phyloP scores from a whole-genome alignment of 805 yeast genomes.

The Metschnikowia aberdeeniae region DNA sequence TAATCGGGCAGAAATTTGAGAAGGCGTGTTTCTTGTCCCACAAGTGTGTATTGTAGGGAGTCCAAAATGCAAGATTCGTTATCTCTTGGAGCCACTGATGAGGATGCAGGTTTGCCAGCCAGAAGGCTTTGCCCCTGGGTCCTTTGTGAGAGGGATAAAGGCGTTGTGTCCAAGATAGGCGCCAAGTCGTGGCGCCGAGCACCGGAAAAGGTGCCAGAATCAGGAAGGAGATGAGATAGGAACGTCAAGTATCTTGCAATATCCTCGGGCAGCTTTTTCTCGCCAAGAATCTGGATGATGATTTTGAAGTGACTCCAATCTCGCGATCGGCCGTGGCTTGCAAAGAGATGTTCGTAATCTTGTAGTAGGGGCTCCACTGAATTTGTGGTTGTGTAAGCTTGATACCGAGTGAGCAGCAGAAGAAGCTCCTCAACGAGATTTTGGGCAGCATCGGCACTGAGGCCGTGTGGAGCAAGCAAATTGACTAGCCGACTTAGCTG shows the following conservation, averaged over 20 bases:
- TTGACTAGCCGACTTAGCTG: slow-evolving; percentile 34
- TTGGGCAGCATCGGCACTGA: slow-evolving; percentile 32
- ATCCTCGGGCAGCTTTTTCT: slow-evolving; percentile 26
- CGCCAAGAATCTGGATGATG: slow-evolving; percentile 27
- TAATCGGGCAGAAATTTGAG: slow-evolving; percentile 42
- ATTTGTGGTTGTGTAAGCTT: slow-evolving; percentile 9
- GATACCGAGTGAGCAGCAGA: neutral
- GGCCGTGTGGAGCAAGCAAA: slow-evolving; percentile 34
- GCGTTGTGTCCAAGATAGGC: neutral
- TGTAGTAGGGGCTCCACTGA: slow-evolving; percentile 19
- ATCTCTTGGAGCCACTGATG: neutral
- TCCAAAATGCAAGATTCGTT: slow-evolving; percentile 36
- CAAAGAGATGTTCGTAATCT: slow-evolving; percentile 22
- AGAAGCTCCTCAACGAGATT: slow-evolving; percentile 30
- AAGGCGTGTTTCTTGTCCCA: slow-evolving; percentile 60
- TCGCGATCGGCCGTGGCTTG: slow-evolving; percentile 21
- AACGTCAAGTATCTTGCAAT: slow-evolving; percentile 33
- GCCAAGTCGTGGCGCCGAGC: neutral
- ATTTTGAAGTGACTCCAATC: slow-evolving; percentile 35
- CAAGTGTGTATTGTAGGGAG: slow-evolving; percentile 48
- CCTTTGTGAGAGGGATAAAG: neutral
- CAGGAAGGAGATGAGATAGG: slow-evolving; percentile 17
- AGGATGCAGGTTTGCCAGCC: neutral
- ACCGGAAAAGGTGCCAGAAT: neutral
- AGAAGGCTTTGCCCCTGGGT: neutral